These are phyloP conservation scores for Antitrichia curtipendula DNA, from an alignment of 225 moss, liverwort and hornwort genomes.

Conservation along the genomic window DNA sequence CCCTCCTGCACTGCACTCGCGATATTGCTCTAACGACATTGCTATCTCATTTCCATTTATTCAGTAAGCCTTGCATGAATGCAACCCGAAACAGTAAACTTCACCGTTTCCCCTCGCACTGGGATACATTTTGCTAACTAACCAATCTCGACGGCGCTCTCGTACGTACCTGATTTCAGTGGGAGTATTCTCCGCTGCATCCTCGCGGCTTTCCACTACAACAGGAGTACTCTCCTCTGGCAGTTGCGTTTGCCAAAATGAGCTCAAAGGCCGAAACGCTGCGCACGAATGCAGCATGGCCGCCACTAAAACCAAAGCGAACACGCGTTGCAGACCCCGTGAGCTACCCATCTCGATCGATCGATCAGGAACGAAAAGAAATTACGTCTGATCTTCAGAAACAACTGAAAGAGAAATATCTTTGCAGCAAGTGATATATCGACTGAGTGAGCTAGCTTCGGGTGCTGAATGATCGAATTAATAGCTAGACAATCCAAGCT, in stretches of 20 bases:
- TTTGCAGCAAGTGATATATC: neutral
- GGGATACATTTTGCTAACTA: neutral
- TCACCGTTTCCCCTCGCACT: neutral
- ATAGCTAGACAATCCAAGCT: neutral
- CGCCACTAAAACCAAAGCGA: neutral
- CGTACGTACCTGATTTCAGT: slow-evolving; percentile 15
- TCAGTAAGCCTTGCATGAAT: neutral
- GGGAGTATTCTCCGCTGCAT: neutral
- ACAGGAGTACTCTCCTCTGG: neutral
- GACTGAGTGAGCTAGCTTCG: neutral
- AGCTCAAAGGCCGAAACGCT: slow-evolving; percentile 13
- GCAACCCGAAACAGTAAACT: too few relatives aligned
- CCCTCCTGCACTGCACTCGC: too few relatives aligned
- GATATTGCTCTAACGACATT: neutral
- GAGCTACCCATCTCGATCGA: slow-evolving; percentile 4
- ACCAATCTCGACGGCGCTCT: neutral
- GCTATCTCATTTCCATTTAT: too few relatives aligned
- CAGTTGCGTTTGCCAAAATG: slow-evolving; percentile 20
- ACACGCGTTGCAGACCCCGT: neutral
- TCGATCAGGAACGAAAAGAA: neutral
- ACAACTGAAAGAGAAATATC: neutral
- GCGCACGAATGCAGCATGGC: slow-evolving; percentile 8
- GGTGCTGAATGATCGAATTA: neutral
- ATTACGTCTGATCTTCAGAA: neutral
- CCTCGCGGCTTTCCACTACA: neutral